These are phyloP conservation scores for Haplosporangium sp. DNA, from an alignment of 371 early-diverging fungal species.

Conservation along the genomic window DNA sequence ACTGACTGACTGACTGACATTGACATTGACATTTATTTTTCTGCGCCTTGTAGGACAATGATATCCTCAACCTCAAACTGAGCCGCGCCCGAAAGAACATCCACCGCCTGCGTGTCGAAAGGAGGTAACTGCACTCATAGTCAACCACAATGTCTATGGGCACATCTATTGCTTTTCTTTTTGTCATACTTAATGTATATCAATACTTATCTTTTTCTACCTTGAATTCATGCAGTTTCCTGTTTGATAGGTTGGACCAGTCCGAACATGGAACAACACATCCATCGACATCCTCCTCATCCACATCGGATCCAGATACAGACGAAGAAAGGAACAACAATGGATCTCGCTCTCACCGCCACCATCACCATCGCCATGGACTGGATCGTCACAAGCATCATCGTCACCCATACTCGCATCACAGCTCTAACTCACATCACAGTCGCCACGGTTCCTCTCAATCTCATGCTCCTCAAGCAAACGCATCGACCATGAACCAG, in stretches of 20 bases:
- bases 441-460: slow-evolving; percentile 18
- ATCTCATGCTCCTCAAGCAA: not conserved
- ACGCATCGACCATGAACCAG: not conserved
- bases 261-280: slow-evolving; percentile 16
- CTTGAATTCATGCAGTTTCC: slow-evolving; percentile 18
- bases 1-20: not conserved
- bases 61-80: slow-evolving; percentile 47
- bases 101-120: slow-evolving; percentile 44
- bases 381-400: slow-evolving; percentile 11
- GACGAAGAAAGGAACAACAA: slow-evolving; percentile 24
- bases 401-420: slow-evolving; percentile 15
- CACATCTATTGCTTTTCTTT: not conserved
- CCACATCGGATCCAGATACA: slow-evolving; percentile 33
- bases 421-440: not conserved
- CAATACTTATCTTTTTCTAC: not conserved
- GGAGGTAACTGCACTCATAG: slow-evolving; percentile 23
- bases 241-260: slow-evolving; percentile 41
- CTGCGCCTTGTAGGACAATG: slow-evolving; percentile 38
- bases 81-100: slow-evolving; percentile 54
- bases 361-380: slow-evolving; percentile 9
- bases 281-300: slow-evolving; percentile 22
- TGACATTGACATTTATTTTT: slow-evolving; percentile 4
- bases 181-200: not conserved
- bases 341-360: slow-evolving; percentile 12
- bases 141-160: not conserved